Base-by-base conservation (phyloP, 768 basidiomycete genomes). In the Suillus spraguei region DNA sequence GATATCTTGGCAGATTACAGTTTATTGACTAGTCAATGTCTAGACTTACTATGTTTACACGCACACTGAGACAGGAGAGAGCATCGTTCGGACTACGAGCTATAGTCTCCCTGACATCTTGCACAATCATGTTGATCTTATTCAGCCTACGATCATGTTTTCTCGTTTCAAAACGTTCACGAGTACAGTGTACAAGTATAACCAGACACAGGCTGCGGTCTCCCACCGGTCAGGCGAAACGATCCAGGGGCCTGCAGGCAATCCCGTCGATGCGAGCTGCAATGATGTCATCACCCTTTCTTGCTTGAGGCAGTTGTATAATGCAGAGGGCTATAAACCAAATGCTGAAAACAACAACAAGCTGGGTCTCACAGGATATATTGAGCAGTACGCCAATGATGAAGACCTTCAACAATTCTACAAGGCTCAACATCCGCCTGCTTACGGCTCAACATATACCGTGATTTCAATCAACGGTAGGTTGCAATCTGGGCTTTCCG, bases 81-180 rank as follows among this genome's bases (percentile, higher is more conserved):
- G 78, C 16, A 71, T 90, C 41, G 76, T 90, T 64, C 84, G 91
- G 60, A 88, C 91, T n/a, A 87, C 85, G 4, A 79, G 78, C 63
- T 92, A 90, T 76, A 87, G 85, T 67, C 81, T 92, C 20, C 90
- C 90, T 0, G 78, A 79, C 53, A 64, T 82, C 62, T 73, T 91
- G 53, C 81, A 87, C 67, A 75, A 78, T 4, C 88, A 91, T 68
- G 71, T 91, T 62, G 88, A 90, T 42, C 73, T 91, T 36, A 77
- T 92, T 35, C 88, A 91, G 64, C 90, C 90, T 0, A 91, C 90
- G 3, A 91, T 89, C 2, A 81, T 85, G 72, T 92, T 91, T 68
- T 77, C 80, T 49, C 81, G 81, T 63, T 74, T 77, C 64, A 83
- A 79, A 65, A 73, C 74, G 9, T 74, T 83, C 60, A 79, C 67